phyloP scores from a whole-genome alignment of 208 protist genomes.

The Lotmaria passim region DNA sequence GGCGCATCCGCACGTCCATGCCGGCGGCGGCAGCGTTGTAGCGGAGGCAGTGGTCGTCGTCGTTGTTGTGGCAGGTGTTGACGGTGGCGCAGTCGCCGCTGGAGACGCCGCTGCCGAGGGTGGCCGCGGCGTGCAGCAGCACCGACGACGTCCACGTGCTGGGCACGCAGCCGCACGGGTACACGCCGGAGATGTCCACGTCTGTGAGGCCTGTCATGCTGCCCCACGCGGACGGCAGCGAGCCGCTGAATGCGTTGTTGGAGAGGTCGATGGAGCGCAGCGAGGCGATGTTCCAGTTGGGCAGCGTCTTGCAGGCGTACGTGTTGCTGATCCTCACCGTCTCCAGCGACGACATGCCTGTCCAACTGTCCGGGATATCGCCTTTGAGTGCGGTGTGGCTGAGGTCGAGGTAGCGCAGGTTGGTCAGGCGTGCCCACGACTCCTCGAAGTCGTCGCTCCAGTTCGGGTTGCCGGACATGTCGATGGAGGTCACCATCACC shows the following conservation, averaged over 20 bases:
- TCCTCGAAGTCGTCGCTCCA: slow-evolving; percentile 8
- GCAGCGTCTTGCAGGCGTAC: slow-evolving; percentile 10
- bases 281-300: slow-evolving; percentile 12
- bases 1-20: too few species aligned
- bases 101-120: slow-evolving; percentile 3
- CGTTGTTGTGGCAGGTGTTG: slow-evolving; percentile 3
- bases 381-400: slow-evolving; percentile 9
- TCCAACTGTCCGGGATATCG: slow-evolving; percentile 8
- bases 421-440: neutral
- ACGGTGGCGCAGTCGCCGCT: neutral
- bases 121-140: slow-evolving; percentile 15
- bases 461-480: slow-evolving; percentile 28
- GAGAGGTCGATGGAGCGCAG: slow-evolving; percentile 21
- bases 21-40: too few species aligned
- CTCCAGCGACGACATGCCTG: slow-evolving; percentile 7
- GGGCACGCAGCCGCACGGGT: slow-evolving; percentile 9
- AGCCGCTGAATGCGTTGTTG: slow-evolving; percentile 21
- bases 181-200: slow-evolving; percentile 19
- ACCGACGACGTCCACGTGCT: slow-evolving; percentile 9
- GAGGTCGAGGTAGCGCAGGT: slow-evolving; percentile 1
- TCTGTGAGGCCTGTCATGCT: slow-evolving; percentile 9
- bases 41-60: neutral
- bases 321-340: slow-evolving; percentile 5
- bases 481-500: slow-evolving; percentile 18
- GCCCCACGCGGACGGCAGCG: slow-evolving; percentile 15